A percentile compares a stretch with the other conserved stretches of the same genome.
Conservation (phyloP, 257 asterid genomes). For the Buddleja alternifolia region DNA sequence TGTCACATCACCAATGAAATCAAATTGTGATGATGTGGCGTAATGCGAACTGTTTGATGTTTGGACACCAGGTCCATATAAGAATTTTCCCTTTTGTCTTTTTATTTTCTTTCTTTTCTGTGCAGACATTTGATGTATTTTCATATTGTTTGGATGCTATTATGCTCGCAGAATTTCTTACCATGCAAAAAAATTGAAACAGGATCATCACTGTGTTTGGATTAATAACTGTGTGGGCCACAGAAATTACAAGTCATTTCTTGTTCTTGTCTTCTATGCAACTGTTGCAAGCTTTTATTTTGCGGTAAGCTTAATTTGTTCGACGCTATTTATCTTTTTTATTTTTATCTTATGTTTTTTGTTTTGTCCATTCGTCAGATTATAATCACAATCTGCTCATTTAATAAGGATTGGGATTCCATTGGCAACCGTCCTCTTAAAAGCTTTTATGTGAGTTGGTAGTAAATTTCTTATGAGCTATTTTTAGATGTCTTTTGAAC, state of each 20-base stretch:
- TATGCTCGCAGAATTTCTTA: not conserved
- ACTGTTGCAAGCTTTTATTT: constrained; percentile 66
- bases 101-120: not conserved
- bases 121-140: constrained; percentile 7
- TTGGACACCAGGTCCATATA: not conserved
- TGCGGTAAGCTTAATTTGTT: constrained; percentile 46
- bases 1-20: too few species aligned
- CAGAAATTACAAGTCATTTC: constrained; percentile 77
- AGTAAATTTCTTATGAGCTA: constrained; percentile 9
- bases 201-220: constrained; percentile 99
- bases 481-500: not conserved
- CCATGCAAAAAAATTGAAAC: constrained; percentile 14
- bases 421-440: constrained; percentile 39
- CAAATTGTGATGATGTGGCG: too few species aligned
- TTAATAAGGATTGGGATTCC: constrained; percentile 55
- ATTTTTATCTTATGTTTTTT: constrained; percentile 15
- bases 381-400: constrained; percentile 43
- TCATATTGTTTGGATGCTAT: not conserved
- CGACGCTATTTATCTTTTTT: constrained; percentile 11
- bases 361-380: constrained; percentile 45
- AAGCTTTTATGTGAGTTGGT: constrained; percentile 63
- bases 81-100: too few species aligned
- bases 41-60: too few species aligned
- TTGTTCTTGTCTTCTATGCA: constrained; percentile 72
- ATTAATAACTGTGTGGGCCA: constrained; percentile 94